Conservation (phyloP, 2,329 filamentous ascomycete species). For the Sphaerulina musiva region DNA sequence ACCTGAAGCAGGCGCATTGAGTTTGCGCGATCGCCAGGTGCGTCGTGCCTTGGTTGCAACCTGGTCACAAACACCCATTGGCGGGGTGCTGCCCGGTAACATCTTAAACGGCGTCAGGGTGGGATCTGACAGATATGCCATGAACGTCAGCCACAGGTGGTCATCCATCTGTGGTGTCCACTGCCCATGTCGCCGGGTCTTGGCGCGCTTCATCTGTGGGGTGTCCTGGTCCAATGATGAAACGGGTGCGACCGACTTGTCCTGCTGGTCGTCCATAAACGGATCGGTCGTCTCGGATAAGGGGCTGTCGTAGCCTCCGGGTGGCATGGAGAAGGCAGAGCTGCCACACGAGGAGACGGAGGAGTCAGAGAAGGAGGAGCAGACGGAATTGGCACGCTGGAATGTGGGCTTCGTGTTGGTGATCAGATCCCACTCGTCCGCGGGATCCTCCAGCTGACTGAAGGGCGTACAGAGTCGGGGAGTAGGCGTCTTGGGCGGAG, state of each 20-base stretch:
- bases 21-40: slow-evolving; percentile 50
- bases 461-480: slow-evolving; percentile 24
- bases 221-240: slow-evolving; percentile 17
- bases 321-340: slow-evolving; percentile 38
- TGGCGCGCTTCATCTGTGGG: slow-evolving; percentile 39
- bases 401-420: slow-evolving; percentile 32
- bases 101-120: slow-evolving; percentile 62
- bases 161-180: slow-evolving; percentile 61
- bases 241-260: slow-evolving; percentile 23
- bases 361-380: slow-evolving; percentile 56
- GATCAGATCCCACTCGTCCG: slow-evolving; percentile 32
- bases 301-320: slow-evolving; percentile 54
- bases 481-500: slow-evolving; percentile 46
- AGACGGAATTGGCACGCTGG: slow-evolving; percentile 51
- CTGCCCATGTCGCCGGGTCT: slow-evolving; percentile 37
- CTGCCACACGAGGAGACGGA: slow-evolving; percentile 56
- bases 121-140: slow-evolving; percentile 59
- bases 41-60: slow-evolving; percentile 56
- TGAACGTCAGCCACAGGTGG: slow-evolving; percentile 61
- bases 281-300: slow-evolving; percentile 54
- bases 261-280: slow-evolving; percentile 38
- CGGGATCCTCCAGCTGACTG: slow-evolving; percentile 24
- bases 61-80: slow-evolving; percentile 57
- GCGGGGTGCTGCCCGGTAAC: slow-evolving; percentile 56
- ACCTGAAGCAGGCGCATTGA: slow-evolving; percentile 22